These are phyloP conservation scores for Canna indica DNA, from an alignment of 176 grass and related monocot species.

Conservation along the genomic window DNA sequence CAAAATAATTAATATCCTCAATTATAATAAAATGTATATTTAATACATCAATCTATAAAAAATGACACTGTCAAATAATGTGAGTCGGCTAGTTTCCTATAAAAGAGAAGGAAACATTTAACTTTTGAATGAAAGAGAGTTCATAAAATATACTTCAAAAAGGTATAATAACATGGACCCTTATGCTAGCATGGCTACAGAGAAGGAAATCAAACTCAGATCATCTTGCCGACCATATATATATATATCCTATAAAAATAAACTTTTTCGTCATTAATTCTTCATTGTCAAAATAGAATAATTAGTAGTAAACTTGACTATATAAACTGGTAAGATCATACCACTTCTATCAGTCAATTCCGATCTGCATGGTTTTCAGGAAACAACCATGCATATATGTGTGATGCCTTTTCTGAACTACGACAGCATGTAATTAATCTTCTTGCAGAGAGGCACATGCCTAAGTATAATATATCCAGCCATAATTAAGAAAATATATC, in stretches of 20 bases:
- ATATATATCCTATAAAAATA: conserved; percentile 46
- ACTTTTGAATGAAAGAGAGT: neutral
- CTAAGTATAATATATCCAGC: too few species aligned
- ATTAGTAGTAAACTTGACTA: conserved; percentile 6
- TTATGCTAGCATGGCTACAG: conserved; percentile 85
- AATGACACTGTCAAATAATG: too few species aligned
- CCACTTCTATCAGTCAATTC: conserved; percentile 56
- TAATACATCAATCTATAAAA: too few species aligned
- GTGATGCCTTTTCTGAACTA: conserved; percentile 83
- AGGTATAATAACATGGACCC: conserved; percentile 23
- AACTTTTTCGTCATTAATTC: neutral
- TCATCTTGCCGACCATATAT: conserved; percentile 57
- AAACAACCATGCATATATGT: conserved; percentile 73
- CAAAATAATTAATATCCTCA: too few species aligned
- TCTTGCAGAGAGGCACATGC: too few species aligned
- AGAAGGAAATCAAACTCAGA: conserved; percentile 94
- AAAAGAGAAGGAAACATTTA: neutral
- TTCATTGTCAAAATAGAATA: neutral
- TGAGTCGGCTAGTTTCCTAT: conserved; percentile 64
- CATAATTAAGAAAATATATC: neutral
- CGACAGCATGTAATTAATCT: conserved; percentile 22
- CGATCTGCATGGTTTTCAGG: conserved; percentile 45
- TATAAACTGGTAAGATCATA: conserved; percentile 71
- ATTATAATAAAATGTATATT: too few species aligned
- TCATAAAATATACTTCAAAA: neutral